Evolutionary conservation across 352 stramenopile species (phyloP), one percentile per base, ranked within the genome.

Genomic region (Phytophthora pinifolia): DNA sequence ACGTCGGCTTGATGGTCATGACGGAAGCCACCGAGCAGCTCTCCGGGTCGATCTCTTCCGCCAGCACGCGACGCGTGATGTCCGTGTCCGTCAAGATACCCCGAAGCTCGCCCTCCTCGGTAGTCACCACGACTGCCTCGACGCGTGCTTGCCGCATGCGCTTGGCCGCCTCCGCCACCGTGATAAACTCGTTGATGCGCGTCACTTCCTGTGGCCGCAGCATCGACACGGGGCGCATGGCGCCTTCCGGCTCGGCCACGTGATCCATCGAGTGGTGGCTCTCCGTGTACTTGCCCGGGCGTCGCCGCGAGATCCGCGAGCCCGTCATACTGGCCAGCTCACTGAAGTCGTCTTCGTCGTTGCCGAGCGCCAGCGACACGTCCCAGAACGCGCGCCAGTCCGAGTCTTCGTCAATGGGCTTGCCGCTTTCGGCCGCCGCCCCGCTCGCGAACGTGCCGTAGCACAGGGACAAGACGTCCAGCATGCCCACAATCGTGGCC

Each of bases 311-410:
- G 59, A 80, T 37, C 51, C 65, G 63, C 67, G 81, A 90, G 27
- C 70, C 72, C 0, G 75, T 74, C 15, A 91, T 62, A 41, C 79
- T 91, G 5, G 76, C 62, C 27, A 85, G 86, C 20, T 93, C 79
- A 58, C 81, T 93, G 30, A 80, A 76, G 6, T 88, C 75, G 14
- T 91, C 81, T 30, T 89, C 83, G 31, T 88, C 78, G 13, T 85
- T 64, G 8, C 81, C 70, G 4, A 94, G 67, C 7, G 84, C 81
- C n/a, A 96, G 62, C 29, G 86, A 93, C 56, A 96, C 83, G 46
- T 96, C 86, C 86, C 86, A 96, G 67, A 96, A 96, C 6, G 84
- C 79, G 14, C 76, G 82, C 86, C 86, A 96, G 54, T 96, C 86
- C 7, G 71, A 86, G 33, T 91, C 83, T 36, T 62, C 62, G 36